Percentiles rank a stretch among this genome's conserved stretches.
phyloP scores from a whole-genome alignment of 2,329 filamentous ascomycete genomes.

The Ascochyta koolunga region DNA sequence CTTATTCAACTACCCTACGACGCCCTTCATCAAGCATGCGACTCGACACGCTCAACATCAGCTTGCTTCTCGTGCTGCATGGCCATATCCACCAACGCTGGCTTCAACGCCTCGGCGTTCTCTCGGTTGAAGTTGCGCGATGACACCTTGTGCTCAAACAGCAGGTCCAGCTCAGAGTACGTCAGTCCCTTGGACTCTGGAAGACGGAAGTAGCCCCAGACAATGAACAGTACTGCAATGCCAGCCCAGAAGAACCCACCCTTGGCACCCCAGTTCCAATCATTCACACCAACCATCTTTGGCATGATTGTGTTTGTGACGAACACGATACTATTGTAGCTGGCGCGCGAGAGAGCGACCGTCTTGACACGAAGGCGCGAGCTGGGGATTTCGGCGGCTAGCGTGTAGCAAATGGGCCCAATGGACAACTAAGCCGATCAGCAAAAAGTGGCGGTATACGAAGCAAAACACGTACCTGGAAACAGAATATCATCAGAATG shows the following conservation, averaged over 20 bases:
- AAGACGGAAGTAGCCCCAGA: slow-evolving; percentile 32
- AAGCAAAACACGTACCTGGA: slow-evolving; percentile 22
- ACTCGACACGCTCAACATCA: slow-evolving; percentile 24
- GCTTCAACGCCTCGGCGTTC: slow-evolving; percentile 26
- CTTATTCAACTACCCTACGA: not conserved
- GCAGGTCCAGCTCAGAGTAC: slow-evolving; percentile 30
- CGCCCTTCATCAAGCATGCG: slow-evolving; percentile 8
- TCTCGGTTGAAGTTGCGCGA: slow-evolving; percentile 32
- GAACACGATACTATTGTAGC: slow-evolving; percentile 32
- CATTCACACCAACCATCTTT: slow-evolving; percentile 32
- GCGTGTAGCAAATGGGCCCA: slow-evolving; percentile 84
- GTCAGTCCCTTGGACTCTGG: slow-evolving; percentile 30
- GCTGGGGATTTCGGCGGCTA: slow-evolving; percentile 82
- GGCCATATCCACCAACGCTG: slow-evolving; percentile 23
- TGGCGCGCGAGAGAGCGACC: slow-evolving; percentile 73
- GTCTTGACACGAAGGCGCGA: slow-evolving; percentile 86
- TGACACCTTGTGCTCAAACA: slow-evolving; percentile 32
- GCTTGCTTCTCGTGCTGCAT: slow-evolving; percentile 27
- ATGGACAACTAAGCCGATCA: slow-evolving; percentile 63
- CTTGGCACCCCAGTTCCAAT: slow-evolving; percentile 35
- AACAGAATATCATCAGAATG: slow-evolving; percentile 34
- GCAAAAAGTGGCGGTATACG: not conserved
- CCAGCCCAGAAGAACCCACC: slow-evolving; percentile 34
- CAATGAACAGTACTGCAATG: slow-evolving; percentile 26
- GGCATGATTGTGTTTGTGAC: slow-evolving; percentile 33